Evolutionary conservation across 2,329 filamentous ascomycete species (phyloP).

Genomic region (Talaromyces sp.): DNA sequence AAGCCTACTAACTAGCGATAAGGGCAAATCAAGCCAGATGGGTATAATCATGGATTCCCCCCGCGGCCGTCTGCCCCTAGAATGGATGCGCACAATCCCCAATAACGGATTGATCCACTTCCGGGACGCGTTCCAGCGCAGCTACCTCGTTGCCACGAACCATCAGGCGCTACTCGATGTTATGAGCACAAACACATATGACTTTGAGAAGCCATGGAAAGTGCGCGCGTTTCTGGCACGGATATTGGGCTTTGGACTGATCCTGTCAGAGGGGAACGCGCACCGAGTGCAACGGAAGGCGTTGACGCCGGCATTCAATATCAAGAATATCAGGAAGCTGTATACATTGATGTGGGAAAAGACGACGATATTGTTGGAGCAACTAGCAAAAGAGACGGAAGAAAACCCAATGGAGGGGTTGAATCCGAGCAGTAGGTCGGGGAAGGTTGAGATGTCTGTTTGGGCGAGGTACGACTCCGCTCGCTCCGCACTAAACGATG

Average conservation of each 20-base stretch:
- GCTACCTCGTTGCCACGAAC: conserved; percentile 31
- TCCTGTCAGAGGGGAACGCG: conserved; percentile 49
- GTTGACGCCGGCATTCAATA: conserved; percentile 36
- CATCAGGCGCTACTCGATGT: conserved; percentile 48
- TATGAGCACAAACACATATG: conserved; percentile 52
- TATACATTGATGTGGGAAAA: conserved; percentile 39
- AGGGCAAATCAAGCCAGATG: conserved; percentile 28
- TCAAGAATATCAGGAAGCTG: conserved; percentile 36
- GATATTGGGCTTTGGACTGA: conserved; percentile 51
- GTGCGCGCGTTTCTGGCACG: conserved; percentile 44
- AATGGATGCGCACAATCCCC: conserved; percentile 52
- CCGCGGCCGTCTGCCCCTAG: conserved; percentile 28
- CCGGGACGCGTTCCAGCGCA: conserved; percentile 44
- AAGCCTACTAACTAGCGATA: neutral
- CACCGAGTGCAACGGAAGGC: conserved; percentile 47
- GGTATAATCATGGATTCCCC: conserved; percentile 34
- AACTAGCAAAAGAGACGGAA: conserved; percentile 31
- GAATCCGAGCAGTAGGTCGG: conserved; percentile 22
- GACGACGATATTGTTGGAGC: conserved; percentile 32
- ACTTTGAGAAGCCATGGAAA: conserved; percentile 51
- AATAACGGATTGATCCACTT: conserved; percentile 57
- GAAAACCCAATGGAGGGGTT: conserved; percentile 29
- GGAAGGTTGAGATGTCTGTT: conserved; percentile 32
- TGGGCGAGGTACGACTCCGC: conserved; percentile 11
- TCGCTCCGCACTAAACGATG: neutral